A percentile compares a stretch with the other conserved stretches of the same genome.
These are phyloP conservation scores for Salvia miltiorrhiza DNA, from an alignment of 257 asterid genomes.

Conservation along the genomic window DNA sequence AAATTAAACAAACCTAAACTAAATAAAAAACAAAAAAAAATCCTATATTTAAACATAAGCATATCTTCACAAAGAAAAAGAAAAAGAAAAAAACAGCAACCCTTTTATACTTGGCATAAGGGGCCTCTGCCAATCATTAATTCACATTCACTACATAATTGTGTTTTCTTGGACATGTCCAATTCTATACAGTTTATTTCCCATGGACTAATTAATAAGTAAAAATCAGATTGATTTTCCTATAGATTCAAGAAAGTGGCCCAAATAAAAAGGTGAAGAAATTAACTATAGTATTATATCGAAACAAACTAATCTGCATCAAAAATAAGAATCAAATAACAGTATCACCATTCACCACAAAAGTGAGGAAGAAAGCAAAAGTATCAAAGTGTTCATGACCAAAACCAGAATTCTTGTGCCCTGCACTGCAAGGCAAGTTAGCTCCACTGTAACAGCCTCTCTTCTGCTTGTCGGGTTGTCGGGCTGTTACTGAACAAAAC, in stretches of 20 bases:
- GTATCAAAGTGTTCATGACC: constrained; percentile 15
- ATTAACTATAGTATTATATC: too few species aligned
- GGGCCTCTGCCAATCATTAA: too few species aligned
- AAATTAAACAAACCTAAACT: too few species aligned
- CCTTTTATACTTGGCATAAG: too few species aligned
- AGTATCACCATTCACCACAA: background rate
- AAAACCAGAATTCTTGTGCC: constrained; percentile 23
- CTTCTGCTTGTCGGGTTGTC: constrained; percentile 55
- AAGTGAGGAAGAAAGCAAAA: constrained; percentile 21
- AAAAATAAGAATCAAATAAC: background rate
- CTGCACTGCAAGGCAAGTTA: constrained; percentile 51
- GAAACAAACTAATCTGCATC: background rate
- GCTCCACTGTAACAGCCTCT: constrained; percentile 80
- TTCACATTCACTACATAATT: too few species aligned
- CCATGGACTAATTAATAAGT: too few species aligned
- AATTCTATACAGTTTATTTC: too few species aligned
- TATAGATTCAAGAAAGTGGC: background rate
- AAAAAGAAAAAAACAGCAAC: too few species aligned
- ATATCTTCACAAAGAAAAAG: too few species aligned
- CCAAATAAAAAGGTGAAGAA: background rate
- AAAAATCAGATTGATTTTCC: background rate
- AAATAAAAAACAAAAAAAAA: too few species aligned
- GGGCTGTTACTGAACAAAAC: constrained; percentile 52
- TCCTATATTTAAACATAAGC: too few species aligned
- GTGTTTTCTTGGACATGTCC: background rate